phyloP scores from a whole-genome alignment of 169 alveolate genomes.

The Plasmodium ovale region DNA sequence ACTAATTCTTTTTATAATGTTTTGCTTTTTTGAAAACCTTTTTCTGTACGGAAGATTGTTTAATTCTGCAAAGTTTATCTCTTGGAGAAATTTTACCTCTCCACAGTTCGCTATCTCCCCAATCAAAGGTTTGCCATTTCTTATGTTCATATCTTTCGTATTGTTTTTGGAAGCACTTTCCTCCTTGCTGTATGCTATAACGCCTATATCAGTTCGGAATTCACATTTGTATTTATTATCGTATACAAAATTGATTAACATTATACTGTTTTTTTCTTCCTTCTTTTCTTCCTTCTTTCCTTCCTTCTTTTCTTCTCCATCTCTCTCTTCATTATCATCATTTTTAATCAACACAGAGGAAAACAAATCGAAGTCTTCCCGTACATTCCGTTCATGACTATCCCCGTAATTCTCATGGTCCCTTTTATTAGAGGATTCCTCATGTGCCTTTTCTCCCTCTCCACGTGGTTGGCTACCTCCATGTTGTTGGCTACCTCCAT shows the following conservation, averaged over 20 bases:
- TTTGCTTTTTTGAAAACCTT: conserved; percentile 50
- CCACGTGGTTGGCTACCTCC: not conserved
- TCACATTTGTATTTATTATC: conserved; percentile 47
- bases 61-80: conserved; percentile 14
- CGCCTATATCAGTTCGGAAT: conserved; percentile 66
- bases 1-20: conserved; percentile 31
- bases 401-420: not conserved
- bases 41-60: conserved; percentile 38
- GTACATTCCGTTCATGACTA: too few species aligned
- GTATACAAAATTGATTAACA: conserved; percentile 47
- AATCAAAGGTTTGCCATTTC: not conserved
- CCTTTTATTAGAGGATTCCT: not conserved
- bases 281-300: not conserved
- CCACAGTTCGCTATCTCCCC: not conserved
- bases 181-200: conserved; percentile 18
- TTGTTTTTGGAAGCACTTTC: not conserved
- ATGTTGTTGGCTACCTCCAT: not conserved
- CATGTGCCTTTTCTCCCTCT: not conserved
- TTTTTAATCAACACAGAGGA: conserved; percentile 17
- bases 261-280: not conserved
- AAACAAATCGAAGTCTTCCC: conserved; percentile 19
- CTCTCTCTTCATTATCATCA: not conserved
- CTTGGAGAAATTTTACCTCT: not conserved
- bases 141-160: not conserved
- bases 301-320: not conserved